Base-by-base conservation (phyloP, 192 early-diverging fungal genomes). In the Haplosporangium gracile region DNA sequence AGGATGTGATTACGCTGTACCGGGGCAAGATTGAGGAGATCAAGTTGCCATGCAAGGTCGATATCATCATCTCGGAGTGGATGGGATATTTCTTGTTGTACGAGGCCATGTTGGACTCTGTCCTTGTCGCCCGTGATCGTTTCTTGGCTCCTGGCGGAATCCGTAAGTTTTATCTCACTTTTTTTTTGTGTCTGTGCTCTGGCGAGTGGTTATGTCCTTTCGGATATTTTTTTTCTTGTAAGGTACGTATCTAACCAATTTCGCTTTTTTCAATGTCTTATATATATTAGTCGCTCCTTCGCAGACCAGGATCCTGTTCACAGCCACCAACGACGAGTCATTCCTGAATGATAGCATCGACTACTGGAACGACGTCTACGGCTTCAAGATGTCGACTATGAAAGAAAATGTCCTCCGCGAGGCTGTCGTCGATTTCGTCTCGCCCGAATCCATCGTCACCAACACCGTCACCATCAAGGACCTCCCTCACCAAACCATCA, bases 11-110 rank as follows among this genome's bases (percentile, higher is more conserved):
- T 71, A 94, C 95, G 11, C 92, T 99, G 74, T 91, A 98, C 39
- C 94, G 98, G 90, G 98, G 99, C 74, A 98, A 98, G 90, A 98
- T 99, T 92, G 99, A 99, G 89, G 98, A 99, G 80, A 96, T 99
- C 24, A 87, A 88, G 22, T 90, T 99, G 75, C 98, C 99, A 29
- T 97, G 97, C 57, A 95, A 99, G 87, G 98, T 99, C 43, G 99
- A 99, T 88, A 99, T 99, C 80, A 99, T 99, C 75, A 98, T 99
- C 76, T 98, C 97, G 8, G 99, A 99, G 83, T 99, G 99, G 99
- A 99, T 99, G 99, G 99, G 99, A 34, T 99, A 99, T 91, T 97
- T 97, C 84, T 93, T 99, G 82, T 90, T 99, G 55, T 99, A 98
- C 90, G 98, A 99, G 92, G 95, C 96, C 87, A 99, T 99, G 99